A percentile compares a stretch with the other conserved stretches of the same genome.
These are phyloP conservation scores for Penicillium decumbens DNA, from an alignment of 2,329 filamentous ascomycete species.

Conservation along the genomic window DNA sequence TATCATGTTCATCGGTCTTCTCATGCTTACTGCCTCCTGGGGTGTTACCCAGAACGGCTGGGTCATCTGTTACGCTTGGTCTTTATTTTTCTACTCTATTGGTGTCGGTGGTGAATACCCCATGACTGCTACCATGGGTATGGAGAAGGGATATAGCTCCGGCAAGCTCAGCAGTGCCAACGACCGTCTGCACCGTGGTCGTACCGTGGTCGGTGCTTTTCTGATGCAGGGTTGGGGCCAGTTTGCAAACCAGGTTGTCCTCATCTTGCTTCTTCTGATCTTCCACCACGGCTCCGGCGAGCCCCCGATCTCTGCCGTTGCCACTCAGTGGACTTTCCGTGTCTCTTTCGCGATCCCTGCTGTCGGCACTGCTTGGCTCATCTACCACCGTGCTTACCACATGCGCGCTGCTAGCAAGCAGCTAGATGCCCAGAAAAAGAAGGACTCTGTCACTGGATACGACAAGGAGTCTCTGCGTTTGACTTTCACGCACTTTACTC, in stretches of 20 bases:
- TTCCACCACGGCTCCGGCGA: constrained; percentile 75
- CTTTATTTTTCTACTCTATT: constrained; percentile 81
- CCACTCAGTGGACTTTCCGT: constrained; percentile 85
- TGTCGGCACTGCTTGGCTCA: constrained; percentile 83
- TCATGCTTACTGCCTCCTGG: constrained; percentile 90
- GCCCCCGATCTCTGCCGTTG: constrained; percentile 67
- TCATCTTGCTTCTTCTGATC: constrained; percentile 79
- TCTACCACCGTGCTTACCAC: constrained; percentile 92
- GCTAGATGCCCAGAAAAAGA: constrained; percentile 78
- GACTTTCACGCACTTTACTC: constrained; percentile 76
- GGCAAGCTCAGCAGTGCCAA: constrained; percentile 84
- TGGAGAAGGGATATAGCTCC: constrained; percentile 78
- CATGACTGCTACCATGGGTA: constrained; percentile 90
- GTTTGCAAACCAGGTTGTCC: constrained; percentile 82
- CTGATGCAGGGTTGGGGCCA: constrained; percentile 99
- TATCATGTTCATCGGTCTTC: constrained; percentile 88
- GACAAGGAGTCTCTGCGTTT: constrained; percentile 73
- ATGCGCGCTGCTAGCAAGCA: constrained; percentile 84
- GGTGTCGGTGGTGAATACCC: constrained; percentile 75
- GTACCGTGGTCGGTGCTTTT: constrained; percentile 92
- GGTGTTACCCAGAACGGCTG: constrained; percentile 80
- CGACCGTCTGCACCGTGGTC: constrained; percentile 89
- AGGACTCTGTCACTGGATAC: constrained; percentile 82
- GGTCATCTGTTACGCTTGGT: constrained; percentile 95
- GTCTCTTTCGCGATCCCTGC: constrained; percentile 88